A percentile compares a stretch with the other conserved stretches of the same genome.
phyloP scores from a whole-genome alignment of 192 early-diverging fungal genomes.

The Chytriomyces sp. region DNA sequence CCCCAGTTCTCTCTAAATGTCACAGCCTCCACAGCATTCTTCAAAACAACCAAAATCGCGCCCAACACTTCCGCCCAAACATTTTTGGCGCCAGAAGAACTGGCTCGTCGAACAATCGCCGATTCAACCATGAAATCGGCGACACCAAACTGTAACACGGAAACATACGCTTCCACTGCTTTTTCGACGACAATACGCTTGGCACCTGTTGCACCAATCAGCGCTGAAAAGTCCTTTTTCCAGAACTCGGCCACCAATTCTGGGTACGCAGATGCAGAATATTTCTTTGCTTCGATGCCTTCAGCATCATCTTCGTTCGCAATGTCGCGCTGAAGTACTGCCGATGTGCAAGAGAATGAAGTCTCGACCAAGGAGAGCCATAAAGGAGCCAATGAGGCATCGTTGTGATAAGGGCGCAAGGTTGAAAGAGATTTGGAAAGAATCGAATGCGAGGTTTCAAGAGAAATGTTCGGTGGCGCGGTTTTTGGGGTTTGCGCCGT shows the following conservation, averaged over 20 bases:
- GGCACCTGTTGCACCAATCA: slow-evolving; percentile 34
- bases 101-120: slow-evolving; percentile 44
- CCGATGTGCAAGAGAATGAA: slow-evolving; percentile 74
- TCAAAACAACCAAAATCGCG: slow-evolving; percentile 42
- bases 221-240: slow-evolving; percentile 38
- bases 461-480: slow-evolving; percentile 13
- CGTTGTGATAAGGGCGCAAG: slow-evolving; percentile 83
- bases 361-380: slow-evolving; percentile 84
- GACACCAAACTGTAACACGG: slow-evolving; percentile 74
- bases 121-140: slow-evolving; percentile 75
- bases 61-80: slow-evolving; percentile 55
- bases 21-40: slow-evolving; percentile 58
- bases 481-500: not conserved
- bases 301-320: slow-evolving; percentile 25
- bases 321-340: slow-evolving; percentile 39
- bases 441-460: slow-evolving; percentile 10
- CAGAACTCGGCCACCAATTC: slow-evolving; percentile 44
- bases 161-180: slow-evolving; percentile 73
- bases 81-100: slow-evolving; percentile 34
- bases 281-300: slow-evolving; percentile 34
- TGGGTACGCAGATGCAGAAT: slow-evolving; percentile 45
- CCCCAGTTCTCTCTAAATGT: slow-evolving; percentile 83
- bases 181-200: slow-evolving; percentile 54
- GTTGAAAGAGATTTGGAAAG: slow-evolving; percentile 15
- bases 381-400: slow-evolving; percentile 77